Evolutionary conservation across 768 basidiomycete species (phyloP).

Genomic region (Royoungia palumana): DNA sequence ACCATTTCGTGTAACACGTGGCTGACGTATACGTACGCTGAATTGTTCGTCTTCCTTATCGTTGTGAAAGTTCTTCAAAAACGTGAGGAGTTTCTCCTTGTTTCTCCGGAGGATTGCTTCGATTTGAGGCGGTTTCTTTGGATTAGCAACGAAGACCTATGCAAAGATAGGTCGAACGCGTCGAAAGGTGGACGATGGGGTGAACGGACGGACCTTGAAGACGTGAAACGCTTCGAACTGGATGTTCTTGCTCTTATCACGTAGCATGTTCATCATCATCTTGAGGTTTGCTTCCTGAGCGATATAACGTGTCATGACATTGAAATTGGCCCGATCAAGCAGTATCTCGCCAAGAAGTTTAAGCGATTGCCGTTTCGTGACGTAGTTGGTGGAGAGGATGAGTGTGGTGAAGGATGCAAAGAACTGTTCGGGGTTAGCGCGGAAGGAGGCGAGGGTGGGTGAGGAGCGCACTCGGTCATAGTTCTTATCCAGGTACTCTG

Average conservation of each 20-base stretch:
- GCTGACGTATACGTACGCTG: constrained; percentile 47
- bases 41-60: constrained; percentile 99
- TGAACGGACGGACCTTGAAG: constrained; percentile 75
- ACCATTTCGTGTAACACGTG: background rate
- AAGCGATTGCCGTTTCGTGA: constrained; percentile 98
- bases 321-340: constrained; percentile 96
- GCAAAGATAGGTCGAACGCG: background rate
- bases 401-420: constrained; percentile 93
- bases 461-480: constrained; percentile 77
- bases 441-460: background rate
- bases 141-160: constrained; percentile 97
- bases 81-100: constrained; percentile 87
- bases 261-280: constrained; percentile 99
- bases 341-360: constrained; percentile 98
- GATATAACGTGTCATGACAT: constrained; percentile 97
- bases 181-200: background rate
- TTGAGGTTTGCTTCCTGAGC: constrained; percentile 93
- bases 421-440: constrained; percentile 53
- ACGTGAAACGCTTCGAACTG: constrained; percentile 99
- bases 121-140: constrained; percentile 97
- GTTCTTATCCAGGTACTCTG: constrained; percentile 93
- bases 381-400: constrained; percentile 92
- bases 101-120: constrained; percentile 88
- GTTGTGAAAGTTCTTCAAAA: constrained; percentile 93
- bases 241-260: constrained; percentile 99